Conservation (phyloP, 2,329 filamentous ascomycete genomes). For the Parastagonospora nodorum region DNA sequence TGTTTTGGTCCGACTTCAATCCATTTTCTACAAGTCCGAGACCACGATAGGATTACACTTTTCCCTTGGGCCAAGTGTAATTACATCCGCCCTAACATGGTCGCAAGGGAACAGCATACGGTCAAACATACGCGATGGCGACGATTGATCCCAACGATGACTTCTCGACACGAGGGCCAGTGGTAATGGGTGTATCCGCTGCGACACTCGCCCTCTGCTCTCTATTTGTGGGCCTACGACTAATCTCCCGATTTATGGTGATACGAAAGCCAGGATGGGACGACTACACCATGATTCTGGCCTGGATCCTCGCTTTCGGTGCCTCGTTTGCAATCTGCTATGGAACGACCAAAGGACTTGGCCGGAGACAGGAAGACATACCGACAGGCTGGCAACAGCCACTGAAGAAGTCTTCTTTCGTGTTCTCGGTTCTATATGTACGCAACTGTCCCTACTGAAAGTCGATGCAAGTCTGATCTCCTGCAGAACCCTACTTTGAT, state of each 20-base stretch:
- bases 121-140: slow-evolving; percentile 32
- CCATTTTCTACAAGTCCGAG: slow-evolving; percentile 27
- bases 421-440: slow-evolving; percentile 66
- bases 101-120: slow-evolving; percentile 12
- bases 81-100: slow-evolving; percentile 11
- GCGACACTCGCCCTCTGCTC: slow-evolving; percentile 71
- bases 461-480: slow-evolving; percentile 18
- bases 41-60: slow-evolving; percentile 27
- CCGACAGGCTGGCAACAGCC: slow-evolving; percentile 52
- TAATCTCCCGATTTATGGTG: slow-evolving; percentile 74
- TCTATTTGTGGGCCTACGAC: slow-evolving; percentile 74
- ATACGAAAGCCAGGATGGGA: slow-evolving; percentile 74
- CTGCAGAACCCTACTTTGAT: slow-evolving; percentile 84
- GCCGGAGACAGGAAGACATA: slow-evolving; percentile 69
- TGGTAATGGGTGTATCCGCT: slow-evolving; percentile 72
- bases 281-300: slow-evolving; percentile 79
- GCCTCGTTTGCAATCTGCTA: slow-evolving; percentile 70
- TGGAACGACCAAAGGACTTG: slow-evolving; percentile 68
- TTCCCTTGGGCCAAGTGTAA: neutral
- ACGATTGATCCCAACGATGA: slow-evolving; percentile 18
- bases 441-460: slow-evolving; percentile 22
- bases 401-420: slow-evolving; percentile 64
- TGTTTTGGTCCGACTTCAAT: slow-evolving; percentile 15
- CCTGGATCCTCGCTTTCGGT: slow-evolving; percentile 75
- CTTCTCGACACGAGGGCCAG: slow-evolving; percentile 35